A percentile compares a stretch with the other conserved stretches of the same genome.
Evolutionary conservation across 75 land plant genomes (phyloP).

Genomic region (Chamaecyparis obtusa): DNA sequence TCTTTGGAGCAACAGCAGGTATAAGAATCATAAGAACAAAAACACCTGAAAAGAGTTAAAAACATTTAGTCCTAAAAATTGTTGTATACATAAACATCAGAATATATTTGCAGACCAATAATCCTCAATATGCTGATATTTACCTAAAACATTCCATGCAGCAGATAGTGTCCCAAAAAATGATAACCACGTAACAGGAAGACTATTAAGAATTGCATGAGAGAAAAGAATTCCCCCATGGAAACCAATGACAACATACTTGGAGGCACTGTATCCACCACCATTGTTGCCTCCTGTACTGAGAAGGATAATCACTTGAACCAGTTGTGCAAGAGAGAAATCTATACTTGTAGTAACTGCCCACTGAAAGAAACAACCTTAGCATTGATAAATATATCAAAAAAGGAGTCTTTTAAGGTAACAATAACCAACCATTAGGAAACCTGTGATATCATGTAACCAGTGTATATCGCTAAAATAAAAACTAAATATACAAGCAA

Average conservation of each 20-base stretch:
- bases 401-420: neutral
- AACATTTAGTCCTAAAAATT: neutral
- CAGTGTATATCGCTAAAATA: neutral
- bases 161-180: slow-evolving; percentile 69
- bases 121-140: neutral
- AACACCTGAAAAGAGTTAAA: slow-evolving; percentile 49
- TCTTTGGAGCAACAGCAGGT: slow-evolving; percentile 69
- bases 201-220: slow-evolving; percentile 70
- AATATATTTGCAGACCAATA: neutral
- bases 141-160: slow-evolving; percentile 79
- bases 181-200: slow-evolving; percentile 62
- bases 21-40: slow-evolving; percentile 80
- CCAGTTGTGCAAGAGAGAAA: slow-evolving; percentile 69
- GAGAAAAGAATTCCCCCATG: slow-evolving; percentile 74
- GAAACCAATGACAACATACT: slow-evolving; percentile 59
- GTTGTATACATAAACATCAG: neutral
- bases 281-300: slow-evolving; percentile 83
- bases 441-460: neutral
- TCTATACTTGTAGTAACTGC: slow-evolving; percentile 81
- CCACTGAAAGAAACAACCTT: slow-evolving; percentile 45
- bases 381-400: slow-evolving; percentile 4
- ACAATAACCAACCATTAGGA: neutral
- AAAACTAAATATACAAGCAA: slow-evolving; percentile 3
- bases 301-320: slow-evolving; percentile 84
- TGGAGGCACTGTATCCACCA: slow-evolving; percentile 75